phyloP scores from a whole-genome alignment of 371 early-diverging fungal genomes.

The Circinella umbellata region DNA sequence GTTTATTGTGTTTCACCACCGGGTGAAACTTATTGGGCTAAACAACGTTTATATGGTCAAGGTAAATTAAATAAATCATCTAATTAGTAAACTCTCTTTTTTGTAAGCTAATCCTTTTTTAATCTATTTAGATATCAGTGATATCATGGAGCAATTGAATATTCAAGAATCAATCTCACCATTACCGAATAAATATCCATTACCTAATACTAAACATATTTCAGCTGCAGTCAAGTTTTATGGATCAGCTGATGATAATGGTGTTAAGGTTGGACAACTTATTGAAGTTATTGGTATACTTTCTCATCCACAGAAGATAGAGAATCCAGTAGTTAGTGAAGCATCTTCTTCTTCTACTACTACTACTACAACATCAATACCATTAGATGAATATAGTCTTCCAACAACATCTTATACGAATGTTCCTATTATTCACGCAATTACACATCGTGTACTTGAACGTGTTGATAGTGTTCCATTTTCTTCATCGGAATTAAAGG shows the following conservation, averaged over 20 bases:
- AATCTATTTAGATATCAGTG: neutral
- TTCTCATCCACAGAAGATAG: constrained; percentile 19
- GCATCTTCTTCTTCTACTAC: too few relatives aligned
- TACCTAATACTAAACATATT: constrained; percentile 51
- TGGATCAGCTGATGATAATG: constrained; percentile 30
- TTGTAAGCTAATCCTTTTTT: neutral
- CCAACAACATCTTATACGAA: constrained; percentile 23
- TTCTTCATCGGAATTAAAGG: constrained; percentile 10
- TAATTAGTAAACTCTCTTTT: neutral
- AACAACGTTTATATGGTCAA: constrained; percentile 12
- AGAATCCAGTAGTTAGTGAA: too few relatives aligned
- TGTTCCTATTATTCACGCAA: constrained; percentile 48
- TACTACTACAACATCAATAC: neutral
- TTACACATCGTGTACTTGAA: constrained; percentile 33
- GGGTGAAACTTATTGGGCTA: constrained; percentile 61
- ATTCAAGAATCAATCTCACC: constrained; percentile 12
- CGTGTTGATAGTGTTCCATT: constrained; percentile 8
- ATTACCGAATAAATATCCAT: constrained; percentile 51
- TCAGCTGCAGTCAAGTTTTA: constrained; percentile 62
- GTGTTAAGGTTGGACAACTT: constrained; percentile 57
- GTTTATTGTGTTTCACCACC: constrained; percentile 71
- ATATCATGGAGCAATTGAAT: constrained; percentile 13
- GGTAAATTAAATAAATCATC: neutral
- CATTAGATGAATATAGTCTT: constrained; percentile 24
- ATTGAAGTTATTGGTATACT: constrained; percentile 65